These are phyloP conservation scores for Proliferodiscus dingleyae DNA, from an alignment of 2,329 filamentous ascomycete species.

Conservation along the genomic window DNA sequence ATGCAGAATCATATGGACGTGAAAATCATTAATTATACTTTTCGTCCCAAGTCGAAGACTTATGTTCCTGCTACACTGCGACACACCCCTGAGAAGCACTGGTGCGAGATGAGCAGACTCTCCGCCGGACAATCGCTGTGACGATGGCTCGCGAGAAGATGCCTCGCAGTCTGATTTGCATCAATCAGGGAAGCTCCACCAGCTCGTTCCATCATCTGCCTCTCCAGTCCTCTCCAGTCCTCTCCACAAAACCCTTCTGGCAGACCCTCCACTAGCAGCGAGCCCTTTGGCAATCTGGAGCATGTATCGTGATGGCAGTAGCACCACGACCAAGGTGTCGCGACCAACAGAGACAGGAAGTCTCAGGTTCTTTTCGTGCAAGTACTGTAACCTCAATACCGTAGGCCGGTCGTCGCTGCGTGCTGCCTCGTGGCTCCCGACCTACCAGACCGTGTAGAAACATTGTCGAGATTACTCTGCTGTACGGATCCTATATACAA, in stretches of 20 bases:
- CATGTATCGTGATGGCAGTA: neutral
- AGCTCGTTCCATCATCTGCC: constrained; percentile 1
- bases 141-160: no score
- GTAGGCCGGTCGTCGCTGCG: neutral
- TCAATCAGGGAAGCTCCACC: no score
- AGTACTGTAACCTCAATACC: neutral
- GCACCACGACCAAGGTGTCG: neutral
- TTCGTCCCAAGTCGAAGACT: no score
- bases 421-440: neutral
- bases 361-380: neutral
- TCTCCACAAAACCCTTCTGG: no score
- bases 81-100: no score
- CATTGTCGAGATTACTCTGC: constrained; percentile 2
- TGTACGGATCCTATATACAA: constrained; percentile 1
- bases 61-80: no score
- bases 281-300: neutral
- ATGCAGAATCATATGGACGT: no score
- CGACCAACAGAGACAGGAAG: neutral
- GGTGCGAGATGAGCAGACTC: no score
- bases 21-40: no score
- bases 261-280: neutral
- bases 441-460: neutral
- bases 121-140: no score
- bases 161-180: no score
- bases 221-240: neutral